phyloP scores from a whole-genome alignment of 352 stramenopile species.

The Phytophthora macrochlamydospora region DNA sequence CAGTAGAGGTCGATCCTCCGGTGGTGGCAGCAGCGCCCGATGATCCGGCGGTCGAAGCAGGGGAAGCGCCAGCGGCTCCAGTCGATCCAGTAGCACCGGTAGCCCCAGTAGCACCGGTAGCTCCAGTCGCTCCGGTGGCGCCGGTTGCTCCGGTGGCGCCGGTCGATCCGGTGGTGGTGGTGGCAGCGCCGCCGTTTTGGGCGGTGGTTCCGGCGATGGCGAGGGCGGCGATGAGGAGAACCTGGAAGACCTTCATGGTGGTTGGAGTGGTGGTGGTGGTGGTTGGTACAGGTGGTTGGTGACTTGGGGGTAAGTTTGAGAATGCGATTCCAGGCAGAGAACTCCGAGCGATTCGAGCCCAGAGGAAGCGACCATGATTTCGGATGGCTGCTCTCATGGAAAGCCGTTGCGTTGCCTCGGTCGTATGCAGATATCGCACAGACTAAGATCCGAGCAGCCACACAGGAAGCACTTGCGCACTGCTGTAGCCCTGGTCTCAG shows the following conservation, averaged over 20 bases:
- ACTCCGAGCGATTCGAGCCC: neutral
- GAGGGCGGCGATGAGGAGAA: conserved; percentile 18
- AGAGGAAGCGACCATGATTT: neutral
- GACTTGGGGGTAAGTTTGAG: conserved; percentile 5
- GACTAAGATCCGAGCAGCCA: neutral
- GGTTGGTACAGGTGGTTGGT: neutral
- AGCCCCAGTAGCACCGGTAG: neutral
- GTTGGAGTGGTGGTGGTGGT: neutral
- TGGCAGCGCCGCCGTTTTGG: conserved; percentile 13
- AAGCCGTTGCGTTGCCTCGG: neutral
- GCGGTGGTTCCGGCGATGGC: conserved; percentile 21
- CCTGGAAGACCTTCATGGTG: conserved; percentile 20
- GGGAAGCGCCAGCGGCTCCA: conserved; percentile 1
- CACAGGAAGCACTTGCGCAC: neutral
- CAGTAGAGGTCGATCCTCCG: neutral
- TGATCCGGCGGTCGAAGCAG: neutral
- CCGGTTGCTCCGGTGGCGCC: conserved; percentile 1
- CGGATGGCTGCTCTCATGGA: neutral
- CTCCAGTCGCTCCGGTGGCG: neutral
- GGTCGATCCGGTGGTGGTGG: conserved; percentile 1
- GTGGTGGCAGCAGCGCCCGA: conserved; percentile 2
- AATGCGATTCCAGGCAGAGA: neutral
- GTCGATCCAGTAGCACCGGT: conserved; percentile 6
- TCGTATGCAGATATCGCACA: conserved; percentile 1
- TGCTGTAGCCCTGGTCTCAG: neutral